Percentiles rank a stretch among this genome's conserved stretches.
These are phyloP conservation scores for Yamadazyma ubonensis DNA, from an alignment of 805 yeast species.

Conservation along the genomic window DNA sequence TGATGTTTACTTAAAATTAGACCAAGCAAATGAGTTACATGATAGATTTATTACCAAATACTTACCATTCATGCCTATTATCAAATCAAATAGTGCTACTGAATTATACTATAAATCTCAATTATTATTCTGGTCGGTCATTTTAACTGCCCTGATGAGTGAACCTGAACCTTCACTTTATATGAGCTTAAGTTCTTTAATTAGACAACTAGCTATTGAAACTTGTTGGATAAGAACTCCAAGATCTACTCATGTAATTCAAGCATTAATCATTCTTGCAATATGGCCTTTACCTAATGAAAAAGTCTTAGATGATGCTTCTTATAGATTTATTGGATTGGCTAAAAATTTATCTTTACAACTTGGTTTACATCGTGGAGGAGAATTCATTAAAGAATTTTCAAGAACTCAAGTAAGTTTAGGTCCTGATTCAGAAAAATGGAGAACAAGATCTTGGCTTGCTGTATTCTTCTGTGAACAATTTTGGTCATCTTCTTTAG, in stretches of 20 bases:
- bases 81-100: conserved; percentile 66
- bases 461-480: conserved; percentile 86
- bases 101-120: conserved; percentile 83
- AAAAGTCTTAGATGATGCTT: conserved; percentile 87
- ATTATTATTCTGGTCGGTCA: conserved; percentile 85
- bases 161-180: conserved; percentile 87
- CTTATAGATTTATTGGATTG: conserved; percentile 82
- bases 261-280: conserved; percentile 78
- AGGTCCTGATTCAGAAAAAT: conserved; percentile 82
- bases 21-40: conserved; percentile 73
- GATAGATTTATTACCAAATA: conserved; percentile 62
- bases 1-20: conserved; percentile 63
- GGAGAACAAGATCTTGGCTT: conserved; percentile 93
- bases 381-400: conserved; percentile 86
- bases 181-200: conserved; percentile 68
- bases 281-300: conserved; percentile 94
- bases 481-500: conserved; percentile 84
- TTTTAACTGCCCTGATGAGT: conserved; percentile 78
- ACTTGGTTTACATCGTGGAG: conserved; percentile 81
- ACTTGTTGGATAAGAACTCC: conserved; percentile 94
- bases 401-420: conserved; percentile 84
- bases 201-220: conserved; percentile 84
- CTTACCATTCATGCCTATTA: conserved; percentile 76
- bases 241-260: conserved; percentile 89
- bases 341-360: conserved; percentile 85